phyloP scores from a whole-genome alignment of 495 filamentous ascomycete genomes.

The Neurospora sp. region DNA sequence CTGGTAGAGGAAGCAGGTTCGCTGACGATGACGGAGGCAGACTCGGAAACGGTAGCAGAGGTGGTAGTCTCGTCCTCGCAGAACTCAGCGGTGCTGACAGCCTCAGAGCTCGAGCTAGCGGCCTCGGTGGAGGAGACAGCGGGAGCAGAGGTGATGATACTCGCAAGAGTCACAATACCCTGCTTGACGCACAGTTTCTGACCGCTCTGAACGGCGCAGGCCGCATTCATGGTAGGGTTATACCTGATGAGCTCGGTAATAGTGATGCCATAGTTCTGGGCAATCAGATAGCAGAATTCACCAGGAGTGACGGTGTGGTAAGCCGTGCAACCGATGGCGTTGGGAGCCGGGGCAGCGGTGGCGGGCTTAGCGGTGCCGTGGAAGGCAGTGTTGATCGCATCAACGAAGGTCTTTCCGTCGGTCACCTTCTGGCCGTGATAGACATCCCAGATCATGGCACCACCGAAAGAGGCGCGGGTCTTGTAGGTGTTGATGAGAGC shows the following conservation, averaged over 20 bases:
- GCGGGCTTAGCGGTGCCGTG: slow-evolving; percentile 7
- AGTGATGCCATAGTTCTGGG: slow-evolving; percentile 3
- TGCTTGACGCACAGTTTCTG: slow-evolving; percentile 5
- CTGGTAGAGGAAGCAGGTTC: too few species aligned
- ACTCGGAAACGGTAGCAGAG: not conserved
- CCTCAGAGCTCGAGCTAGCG: slow-evolving; percentile 1
- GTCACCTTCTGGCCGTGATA: slow-evolving; percentile 15
- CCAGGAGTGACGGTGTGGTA: slow-evolving; percentile 4
- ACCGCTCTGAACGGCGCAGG: slow-evolving; percentile 1
- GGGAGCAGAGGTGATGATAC: slow-evolving; percentile 3
- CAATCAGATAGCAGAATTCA: slow-evolving; percentile 9
- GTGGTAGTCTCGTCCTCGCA: not conserved
- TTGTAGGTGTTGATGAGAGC: slow-evolving; percentile 23
- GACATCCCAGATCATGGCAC: slow-evolving; percentile 34
- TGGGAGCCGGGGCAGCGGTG: slow-evolving; percentile 2
- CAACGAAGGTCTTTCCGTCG: slow-evolving; percentile 18
- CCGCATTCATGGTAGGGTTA: slow-evolving; percentile 1
- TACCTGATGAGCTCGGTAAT: slow-evolving; percentile 1
- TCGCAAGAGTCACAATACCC: slow-evolving; percentile 1
- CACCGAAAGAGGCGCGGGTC: slow-evolving; percentile 26
- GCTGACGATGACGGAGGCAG: too few species aligned
- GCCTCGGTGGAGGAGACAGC: not conserved
- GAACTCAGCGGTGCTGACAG: slow-evolving; percentile 6
- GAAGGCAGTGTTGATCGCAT: slow-evolving; percentile 14
- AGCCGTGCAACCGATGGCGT: slow-evolving; percentile 7